Percentiles rank a stretch among this genome's conserved stretches.
Conservation (phyloP, 805 yeast genomes). For the Ogataea angusta region DNA sequence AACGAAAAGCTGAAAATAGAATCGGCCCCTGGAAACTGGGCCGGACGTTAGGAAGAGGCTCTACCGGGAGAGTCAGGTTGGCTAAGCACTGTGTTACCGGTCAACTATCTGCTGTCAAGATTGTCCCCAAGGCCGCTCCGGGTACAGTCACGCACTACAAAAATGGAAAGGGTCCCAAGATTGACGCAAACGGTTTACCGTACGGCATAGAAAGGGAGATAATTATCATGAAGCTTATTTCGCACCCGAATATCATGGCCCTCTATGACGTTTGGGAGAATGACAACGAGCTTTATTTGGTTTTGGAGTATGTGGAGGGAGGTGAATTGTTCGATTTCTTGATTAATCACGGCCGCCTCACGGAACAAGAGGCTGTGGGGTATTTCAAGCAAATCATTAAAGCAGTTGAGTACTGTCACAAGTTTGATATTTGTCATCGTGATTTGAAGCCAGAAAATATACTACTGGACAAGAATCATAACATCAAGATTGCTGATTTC, state of each 20-base stretch:
- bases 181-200: constrained; percentile 57
- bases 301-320: constrained; percentile 83
- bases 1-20: constrained; percentile 36
- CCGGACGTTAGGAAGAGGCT: constrained; percentile 75
- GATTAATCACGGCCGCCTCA: constrained; percentile 66
- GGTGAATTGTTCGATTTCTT: constrained; percentile 78
- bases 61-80: constrained; percentile 74
- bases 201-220: constrained; percentile 97
- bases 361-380: constrained; percentile 70
- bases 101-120: constrained; percentile 79
- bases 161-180: constrained; percentile 20
- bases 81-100: constrained; percentile 71
- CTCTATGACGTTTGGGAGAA: constrained; percentile 98
- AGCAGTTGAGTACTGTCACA: constrained; percentile 80
- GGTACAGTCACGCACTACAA: constrained; percentile 26
- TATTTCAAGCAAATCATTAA: constrained; percentile 74
- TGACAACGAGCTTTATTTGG: constrained; percentile 77
- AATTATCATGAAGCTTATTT: constrained; percentile 91
- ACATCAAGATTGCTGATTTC: constrained; percentile 78
- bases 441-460: constrained; percentile 82
- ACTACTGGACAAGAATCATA: constrained; percentile 58
- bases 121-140: constrained; percentile 58
- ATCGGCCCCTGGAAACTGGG: constrained; percentile 87
- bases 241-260: constrained; percentile 91
- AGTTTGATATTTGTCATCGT: constrained; percentile 76